Evolutionary conservation across 2,329 filamentous ascomycete species (phyloP).

Genomic region (Trichoderma sp.): DNA sequence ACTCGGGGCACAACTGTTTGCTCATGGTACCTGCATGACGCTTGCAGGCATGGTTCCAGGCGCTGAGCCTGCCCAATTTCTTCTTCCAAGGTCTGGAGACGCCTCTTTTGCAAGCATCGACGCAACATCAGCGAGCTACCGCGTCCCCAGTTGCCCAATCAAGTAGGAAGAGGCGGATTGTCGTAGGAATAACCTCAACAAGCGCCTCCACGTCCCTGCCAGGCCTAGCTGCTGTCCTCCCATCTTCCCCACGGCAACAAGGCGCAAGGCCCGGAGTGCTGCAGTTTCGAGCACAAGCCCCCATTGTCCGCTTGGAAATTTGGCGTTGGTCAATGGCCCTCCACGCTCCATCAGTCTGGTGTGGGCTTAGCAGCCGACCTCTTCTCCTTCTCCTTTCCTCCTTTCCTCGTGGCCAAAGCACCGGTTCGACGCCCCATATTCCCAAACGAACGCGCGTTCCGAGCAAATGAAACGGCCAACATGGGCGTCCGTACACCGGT

Average conservation of each 20-base stretch:
- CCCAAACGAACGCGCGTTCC: slow-evolving; percentile 10
- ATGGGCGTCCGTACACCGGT: slow-evolving; percentile 10
- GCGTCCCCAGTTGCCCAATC: background rate
- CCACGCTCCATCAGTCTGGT: background rate
- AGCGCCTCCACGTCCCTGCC: background rate
- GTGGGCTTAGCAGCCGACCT: background rate
- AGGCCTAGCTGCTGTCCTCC: background rate
- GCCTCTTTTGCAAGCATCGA: background rate
- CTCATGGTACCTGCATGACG: slow-evolving; percentile 2
- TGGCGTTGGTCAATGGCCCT: background rate
- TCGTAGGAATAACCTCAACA: background rate
- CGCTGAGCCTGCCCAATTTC: background rate
- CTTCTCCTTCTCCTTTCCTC: slow-evolving; percentile 19
- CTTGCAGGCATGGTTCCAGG: background rate
- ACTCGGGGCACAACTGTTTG: background rate
- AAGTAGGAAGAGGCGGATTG: too few relatives aligned
- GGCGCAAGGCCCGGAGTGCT: background rate
- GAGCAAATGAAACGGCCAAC: slow-evolving; percentile 6
- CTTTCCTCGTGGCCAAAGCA: slow-evolving; percentile 22
- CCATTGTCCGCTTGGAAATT: background rate
- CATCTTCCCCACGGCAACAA: background rate
- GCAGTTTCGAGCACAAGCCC: background rate
- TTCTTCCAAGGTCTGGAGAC: background rate
- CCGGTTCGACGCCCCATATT: slow-evolving; percentile 11
- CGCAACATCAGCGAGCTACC: background rate